A percentile compares a stretch with the other conserved stretches of the same genome.
phyloP scores from a whole-genome alignment of 352 stramenopile species.

The Pythium brassicae region DNA sequence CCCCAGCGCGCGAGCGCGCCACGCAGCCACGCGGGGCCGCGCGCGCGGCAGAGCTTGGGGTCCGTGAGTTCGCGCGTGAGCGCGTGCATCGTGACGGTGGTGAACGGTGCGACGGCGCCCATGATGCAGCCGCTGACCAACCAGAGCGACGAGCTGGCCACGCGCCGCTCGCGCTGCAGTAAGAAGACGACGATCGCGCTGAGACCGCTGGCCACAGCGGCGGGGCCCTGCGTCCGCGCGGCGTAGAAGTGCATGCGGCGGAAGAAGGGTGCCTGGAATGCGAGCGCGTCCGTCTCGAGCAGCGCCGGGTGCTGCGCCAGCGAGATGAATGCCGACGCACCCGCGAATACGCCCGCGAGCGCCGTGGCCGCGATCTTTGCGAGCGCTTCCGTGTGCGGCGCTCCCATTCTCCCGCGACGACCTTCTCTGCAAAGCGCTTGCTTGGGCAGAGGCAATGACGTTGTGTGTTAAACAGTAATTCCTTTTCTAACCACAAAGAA shows the following conservation, averaged over 20 bases:
- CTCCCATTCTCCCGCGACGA: neutral
- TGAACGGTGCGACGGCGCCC: conserved; percentile 34
- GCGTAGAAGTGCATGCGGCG: conserved; percentile 77
- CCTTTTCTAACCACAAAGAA: too few relatives aligned
- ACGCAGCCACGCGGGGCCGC: conserved; percentile 24
- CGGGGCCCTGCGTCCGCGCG: conserved; percentile 51
- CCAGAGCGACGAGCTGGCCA: conserved; percentile 34
- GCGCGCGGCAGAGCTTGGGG: conserved; percentile 12
- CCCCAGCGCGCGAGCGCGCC: conserved; percentile 28
- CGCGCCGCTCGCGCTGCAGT: conserved; percentile 27
- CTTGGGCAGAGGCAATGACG: too few relatives aligned
- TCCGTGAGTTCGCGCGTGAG: conserved; percentile 28
- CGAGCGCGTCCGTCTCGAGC: conserved; percentile 44
- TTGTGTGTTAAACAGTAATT: too few relatives aligned
- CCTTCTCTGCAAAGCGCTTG: neutral
- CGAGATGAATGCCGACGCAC: conserved; percentile 63
- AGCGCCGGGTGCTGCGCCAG: conserved; percentile 71
- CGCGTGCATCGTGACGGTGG: conserved; percentile 28
- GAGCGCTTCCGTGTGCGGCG: conserved; percentile 50
- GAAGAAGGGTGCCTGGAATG: conserved; percentile 73
- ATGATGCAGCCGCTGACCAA: conserved; percentile 35
- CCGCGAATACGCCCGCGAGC: conserved; percentile 62
- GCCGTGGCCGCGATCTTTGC: conserved; percentile 55
- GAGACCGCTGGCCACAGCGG: conserved; percentile 49
- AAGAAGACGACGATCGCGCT: conserved; percentile 43